Percentiles rank a stretch among this genome's conserved stretches.
Conservation (phyloP, 305 asterid species). For the Galium porrigens region DNA sequence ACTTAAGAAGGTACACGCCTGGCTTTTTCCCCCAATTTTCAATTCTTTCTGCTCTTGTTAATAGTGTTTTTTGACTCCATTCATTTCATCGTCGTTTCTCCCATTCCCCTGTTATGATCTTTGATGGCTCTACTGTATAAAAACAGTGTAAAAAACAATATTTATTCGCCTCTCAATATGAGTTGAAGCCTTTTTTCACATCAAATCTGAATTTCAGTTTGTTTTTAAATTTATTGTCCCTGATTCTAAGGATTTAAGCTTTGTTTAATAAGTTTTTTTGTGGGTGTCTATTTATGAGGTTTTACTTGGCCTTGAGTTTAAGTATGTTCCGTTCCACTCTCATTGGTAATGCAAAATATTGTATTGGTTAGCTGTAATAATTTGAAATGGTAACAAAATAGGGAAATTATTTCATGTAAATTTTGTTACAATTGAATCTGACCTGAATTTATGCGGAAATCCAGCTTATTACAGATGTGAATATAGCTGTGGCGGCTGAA, state of each 20-base stretch:
- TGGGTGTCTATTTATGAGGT: not conserved
- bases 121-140: not conserved
- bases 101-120: not conserved
- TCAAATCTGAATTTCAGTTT: not conserved
- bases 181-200: not conserved
- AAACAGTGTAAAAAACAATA: too few species aligned
- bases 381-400: not conserved
- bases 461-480: slow-evolving; percentile 93
- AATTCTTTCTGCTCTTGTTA: not conserved
- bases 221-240: too few species aligned
- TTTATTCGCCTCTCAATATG: not conserved
- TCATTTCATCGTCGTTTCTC: too few species aligned
- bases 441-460: slow-evolving; percentile 6
- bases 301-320: not conserved
- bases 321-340: not conserved
- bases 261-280: not conserved
- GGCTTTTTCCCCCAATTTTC: not conserved
- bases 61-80: not conserved
- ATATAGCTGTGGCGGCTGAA: slow-evolving; percentile 98
- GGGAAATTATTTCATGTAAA: not conserved
- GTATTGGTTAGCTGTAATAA: not conserved
- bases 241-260: not conserved
- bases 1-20: slow-evolving; percentile 54
- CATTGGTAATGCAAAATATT: too few species aligned
- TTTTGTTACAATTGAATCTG: not conserved